Percentiles rank a stretch among this genome's conserved stretches.
phyloP scores from a whole-genome alignment of 2,329 filamentous ascomycete genomes.

The Pyrenophora seminiperda region DNA sequence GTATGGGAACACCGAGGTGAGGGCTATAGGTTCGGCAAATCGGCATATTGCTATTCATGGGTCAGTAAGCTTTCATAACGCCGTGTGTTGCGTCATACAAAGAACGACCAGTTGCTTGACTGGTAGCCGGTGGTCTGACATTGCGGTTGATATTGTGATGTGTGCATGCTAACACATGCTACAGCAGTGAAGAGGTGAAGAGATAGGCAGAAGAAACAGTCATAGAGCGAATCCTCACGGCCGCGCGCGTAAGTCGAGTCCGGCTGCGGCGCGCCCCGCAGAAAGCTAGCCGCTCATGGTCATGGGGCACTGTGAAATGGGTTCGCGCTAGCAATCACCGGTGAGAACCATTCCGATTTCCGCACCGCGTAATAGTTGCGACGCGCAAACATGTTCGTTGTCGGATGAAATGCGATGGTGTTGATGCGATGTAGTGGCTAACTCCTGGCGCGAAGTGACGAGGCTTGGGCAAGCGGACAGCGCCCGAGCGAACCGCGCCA shows the following conservation, averaged over 20 bases:
- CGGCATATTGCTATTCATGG: conserved; percentile 78
- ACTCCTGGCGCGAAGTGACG: background rate
- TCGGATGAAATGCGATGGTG: background rate
- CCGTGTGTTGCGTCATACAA: conserved; percentile 28
- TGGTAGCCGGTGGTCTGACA: conserved; percentile 47
- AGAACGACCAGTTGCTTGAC: conserved; percentile 49
- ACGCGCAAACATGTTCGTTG: background rate
- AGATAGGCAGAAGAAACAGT: background rate
- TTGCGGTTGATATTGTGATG: conserved; percentile 24
- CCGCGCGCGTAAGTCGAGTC: conserved; percentile 14
- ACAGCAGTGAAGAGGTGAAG: background rate
- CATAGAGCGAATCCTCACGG: conserved; percentile 2
- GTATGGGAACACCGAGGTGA: conserved; percentile 95
- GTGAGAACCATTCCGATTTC: conserved; percentile 6
- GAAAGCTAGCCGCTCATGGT: conserved; percentile 17
- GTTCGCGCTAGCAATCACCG: background rate
- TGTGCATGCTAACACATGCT: conserved; percentile 15
- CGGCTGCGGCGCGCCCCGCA: conserved; percentile 20
- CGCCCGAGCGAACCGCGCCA: background rate
- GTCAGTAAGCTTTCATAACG: conserved; percentile 7
- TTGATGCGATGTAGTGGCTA: background rate
- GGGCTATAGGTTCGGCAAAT: conserved; percentile 87
- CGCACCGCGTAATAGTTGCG: background rate
- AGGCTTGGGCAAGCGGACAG: conserved; percentile 2
- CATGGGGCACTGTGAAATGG: conserved; percentile 8